Base-by-base conservation (phyloP, 2,329 filamentous ascomycete genomes). In the Daldinia sp. region DNA sequence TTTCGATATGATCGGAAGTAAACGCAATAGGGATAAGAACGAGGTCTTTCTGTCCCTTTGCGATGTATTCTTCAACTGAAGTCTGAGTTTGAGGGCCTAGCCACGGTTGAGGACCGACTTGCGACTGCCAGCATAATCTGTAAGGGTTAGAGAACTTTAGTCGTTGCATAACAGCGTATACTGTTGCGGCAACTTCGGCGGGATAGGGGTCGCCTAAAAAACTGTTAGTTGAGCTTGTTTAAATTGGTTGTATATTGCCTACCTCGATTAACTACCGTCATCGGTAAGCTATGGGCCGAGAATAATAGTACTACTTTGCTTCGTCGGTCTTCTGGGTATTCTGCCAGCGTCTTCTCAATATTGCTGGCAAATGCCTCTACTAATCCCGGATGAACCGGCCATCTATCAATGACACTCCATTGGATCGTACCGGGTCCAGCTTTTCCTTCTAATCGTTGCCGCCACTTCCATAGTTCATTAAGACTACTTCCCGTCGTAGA, bases 1-100 rank as follows among this genome's bases (percentile, higher is more conserved):
- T 99, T 82, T 99, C 96, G 73, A 99, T 99, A 78, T 99, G 96
- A 76, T 99, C 96, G n/a, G 93, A 97, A 0, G 96, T 99, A 79
- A 99, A 99, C 5, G 96, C 96, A 72, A 99, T 97, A 0, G 96
- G 96, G 63, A 99, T 93, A 6, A 99, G 85, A 1, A 98, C 86
- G 61, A 99, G 85, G 77, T 99, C 94, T 62, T 91, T 97, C 77
- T 98, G 93, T 0, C 95, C 96, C 81, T 96, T 94, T 77, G 92
- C 89, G 72, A 98, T 90, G 78, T 98, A 97, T 67, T 93, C 87
- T 77, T 94, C 90, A 10, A 99, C 96, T 0, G 94, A 95, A 72
- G 91, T 89, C 67, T 91, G 90, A 0, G 96, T 99, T 80, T 99
- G 96, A 10, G 96, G 94, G 23, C 96, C 96, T 7, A 99, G 86